Evolutionary conservation across 768 basidiomycete species (phyloP).

Genomic region (Royoungia palumana): DNA sequence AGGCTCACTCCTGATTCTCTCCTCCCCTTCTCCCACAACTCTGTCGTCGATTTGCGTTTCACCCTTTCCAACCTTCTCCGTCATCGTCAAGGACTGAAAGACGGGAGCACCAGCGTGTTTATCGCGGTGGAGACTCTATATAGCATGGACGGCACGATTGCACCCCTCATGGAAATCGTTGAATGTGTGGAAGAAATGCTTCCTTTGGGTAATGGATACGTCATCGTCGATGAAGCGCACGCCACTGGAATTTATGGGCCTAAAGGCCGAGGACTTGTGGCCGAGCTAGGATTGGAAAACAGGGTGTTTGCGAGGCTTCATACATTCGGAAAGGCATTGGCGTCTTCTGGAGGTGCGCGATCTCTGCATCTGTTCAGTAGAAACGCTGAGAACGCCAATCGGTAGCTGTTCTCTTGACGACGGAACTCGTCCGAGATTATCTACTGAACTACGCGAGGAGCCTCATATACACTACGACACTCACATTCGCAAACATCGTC

Average conservation of each 20-base stretch:
- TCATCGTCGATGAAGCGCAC: constrained; percentile 93
- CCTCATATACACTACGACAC: constrained; percentile 87
- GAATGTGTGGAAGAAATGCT: constrained; percentile 58
- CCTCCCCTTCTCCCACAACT: constrained; percentile 71
- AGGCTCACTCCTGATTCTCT: constrained; percentile 39
- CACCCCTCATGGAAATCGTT: constrained; percentile 68
- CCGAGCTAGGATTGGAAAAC: constrained; percentile 62
- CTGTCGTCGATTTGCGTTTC: constrained; percentile 45
- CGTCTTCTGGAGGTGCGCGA: constrained; percentile 75
- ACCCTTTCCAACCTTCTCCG: constrained; percentile 42
- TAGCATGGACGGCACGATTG: constrained; percentile 94
- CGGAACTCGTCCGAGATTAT: constrained; percentile 71
- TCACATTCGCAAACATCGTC: constrained; percentile 72
- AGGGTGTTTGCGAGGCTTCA: constrained; percentile 76
- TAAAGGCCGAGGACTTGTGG: constrained; percentile 71
- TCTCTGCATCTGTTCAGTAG: background rate
- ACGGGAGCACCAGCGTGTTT: constrained; percentile 55
- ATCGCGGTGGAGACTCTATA: constrained; percentile 88
- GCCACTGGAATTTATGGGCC: constrained; percentile 87
- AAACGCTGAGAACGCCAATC: background rate
- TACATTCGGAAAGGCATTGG: constrained; percentile 93
- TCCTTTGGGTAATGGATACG: constrained; percentile 59
- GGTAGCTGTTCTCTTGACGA: constrained; percentile 74
- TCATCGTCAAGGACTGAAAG: constrained; percentile 34
- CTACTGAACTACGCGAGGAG: constrained; percentile 90